phyloP scores from a whole-genome alignment of 352 stramenopile species.

The Pythium biforme region DNA sequence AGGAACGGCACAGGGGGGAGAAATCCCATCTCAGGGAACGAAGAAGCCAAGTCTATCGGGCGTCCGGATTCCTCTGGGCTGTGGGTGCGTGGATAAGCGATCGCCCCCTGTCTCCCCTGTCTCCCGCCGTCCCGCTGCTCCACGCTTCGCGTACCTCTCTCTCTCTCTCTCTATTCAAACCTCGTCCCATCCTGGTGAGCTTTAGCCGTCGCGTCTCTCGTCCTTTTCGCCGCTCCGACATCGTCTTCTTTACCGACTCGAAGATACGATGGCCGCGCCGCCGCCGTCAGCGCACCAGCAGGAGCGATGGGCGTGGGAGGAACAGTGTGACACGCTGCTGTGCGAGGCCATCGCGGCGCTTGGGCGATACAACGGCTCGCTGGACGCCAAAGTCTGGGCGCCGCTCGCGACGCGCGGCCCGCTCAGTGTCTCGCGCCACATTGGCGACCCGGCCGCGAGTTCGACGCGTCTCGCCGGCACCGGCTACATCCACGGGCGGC shows the following conservation, averaged over 20 bases:
- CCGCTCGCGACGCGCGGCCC: conserved; percentile 37
- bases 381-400: conserved; percentile 36
- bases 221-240: background rate
- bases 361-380: conserved; percentile 36
- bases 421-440: conserved; percentile 35
- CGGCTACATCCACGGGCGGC: conserved; percentile 39
- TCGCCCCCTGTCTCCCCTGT: no score
- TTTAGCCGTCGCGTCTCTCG: background rate
- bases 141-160: no score
- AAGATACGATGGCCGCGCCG: no score
- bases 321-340: conserved; percentile 43
- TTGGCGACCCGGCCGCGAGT: conserved; percentile 4
- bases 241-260: no score
- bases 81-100: no score
- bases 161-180: no score
- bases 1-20: background rate
- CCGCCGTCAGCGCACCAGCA: background rate
- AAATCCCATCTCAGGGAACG: no score
- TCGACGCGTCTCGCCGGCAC: conserved; percentile 35
- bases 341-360: conserved; percentile 48
- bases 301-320: conserved; percentile 42
- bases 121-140: no score
- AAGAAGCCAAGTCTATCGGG: no score
- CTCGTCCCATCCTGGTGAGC: no score
- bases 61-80: no score